Evolutionary conservation across 1,284 basidiomycete species (phyloP).

Genomic region (Leccinum proliferum): DNA sequence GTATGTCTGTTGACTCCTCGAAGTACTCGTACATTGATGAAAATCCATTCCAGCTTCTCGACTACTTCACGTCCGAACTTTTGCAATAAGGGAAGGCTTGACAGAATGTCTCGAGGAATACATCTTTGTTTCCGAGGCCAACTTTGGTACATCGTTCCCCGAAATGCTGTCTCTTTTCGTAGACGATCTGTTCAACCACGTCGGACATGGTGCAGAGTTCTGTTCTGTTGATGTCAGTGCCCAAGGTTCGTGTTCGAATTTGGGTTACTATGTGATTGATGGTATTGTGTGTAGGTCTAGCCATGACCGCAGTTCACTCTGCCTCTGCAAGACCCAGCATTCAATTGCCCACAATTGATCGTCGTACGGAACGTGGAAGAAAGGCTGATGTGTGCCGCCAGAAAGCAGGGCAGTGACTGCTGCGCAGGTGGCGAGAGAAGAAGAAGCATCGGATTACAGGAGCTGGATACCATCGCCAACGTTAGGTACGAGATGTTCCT

Average conservation of each 20-base stretch:
- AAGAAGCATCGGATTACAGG: conserved; percentile 22
- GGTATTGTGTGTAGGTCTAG: conserved; percentile 34
- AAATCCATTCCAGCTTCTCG: conserved; percentile 23
- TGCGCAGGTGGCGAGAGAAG: conserved; percentile 19
- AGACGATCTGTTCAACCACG: conserved; percentile 32
- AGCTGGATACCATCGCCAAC: background rate
- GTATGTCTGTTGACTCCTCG: conserved; percentile 10
- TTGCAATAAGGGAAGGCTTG: conserved; percentile 17
- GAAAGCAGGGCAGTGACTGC: conserved; percentile 12
- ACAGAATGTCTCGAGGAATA: background rate
- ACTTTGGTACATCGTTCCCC: conserved; percentile 18
- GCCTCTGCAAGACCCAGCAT: conserved; percentile 49
- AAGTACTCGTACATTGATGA: background rate
- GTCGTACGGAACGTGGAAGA: conserved; percentile 38
- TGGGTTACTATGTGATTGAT: background rate
- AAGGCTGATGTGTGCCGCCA: conserved; percentile 23
- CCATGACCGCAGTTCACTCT: conserved; percentile 37
- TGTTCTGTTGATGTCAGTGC: conserved; percentile 27
- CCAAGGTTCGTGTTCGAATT: conserved; percentile 25
- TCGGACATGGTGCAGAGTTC: conserved; percentile 33
- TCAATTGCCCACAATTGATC: conserved; percentile 44
- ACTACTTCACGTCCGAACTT: conserved; percentile 28
- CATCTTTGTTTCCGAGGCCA: conserved; percentile 16
- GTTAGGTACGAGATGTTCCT: conserved; percentile 18
- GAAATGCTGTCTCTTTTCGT: conserved; percentile 32